phyloP scores from a whole-genome alignment of 768 basidiomycete species.

The Termitomyces sp. region DNA sequence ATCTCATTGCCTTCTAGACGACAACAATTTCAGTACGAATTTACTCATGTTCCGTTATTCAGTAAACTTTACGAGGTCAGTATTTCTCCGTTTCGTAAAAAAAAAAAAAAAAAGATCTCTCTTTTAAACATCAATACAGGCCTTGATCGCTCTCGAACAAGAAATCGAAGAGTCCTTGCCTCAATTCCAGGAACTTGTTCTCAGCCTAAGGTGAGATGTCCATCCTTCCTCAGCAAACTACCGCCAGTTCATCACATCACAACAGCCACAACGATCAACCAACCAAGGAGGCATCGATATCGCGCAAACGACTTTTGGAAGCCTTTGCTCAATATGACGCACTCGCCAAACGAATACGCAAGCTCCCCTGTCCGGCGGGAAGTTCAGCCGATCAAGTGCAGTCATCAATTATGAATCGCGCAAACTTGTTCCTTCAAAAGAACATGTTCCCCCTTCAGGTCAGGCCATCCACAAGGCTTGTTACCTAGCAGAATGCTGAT shows the following conservation, averaged over 20 bases:
- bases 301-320: constrained; percentile 80
- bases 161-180: constrained; percentile 90
- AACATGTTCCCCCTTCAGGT: constrained; percentile 89
- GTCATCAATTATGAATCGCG: constrained; percentile 70
- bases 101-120: too few species aligned
- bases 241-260: not conserved
- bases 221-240: not conserved
- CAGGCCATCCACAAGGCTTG: constrained; percentile 8
- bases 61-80: constrained; percentile 67
- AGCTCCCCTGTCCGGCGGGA: constrained; percentile 59
- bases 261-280: constrained; percentile 44
- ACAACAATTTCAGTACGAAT: constrained; percentile 75
- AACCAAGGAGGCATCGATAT: constrained; percentile 60
- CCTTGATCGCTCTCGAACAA: constrained; percentile 70
- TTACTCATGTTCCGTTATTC: constrained; percentile 53
- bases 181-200: constrained; percentile 82
- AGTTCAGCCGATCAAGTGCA: constrained; percentile 85
- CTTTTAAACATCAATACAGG: constrained; percentile 30
- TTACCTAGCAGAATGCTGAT: not conserved
- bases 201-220: constrained; percentile 54
- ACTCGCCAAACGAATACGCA: constrained; percentile 79
- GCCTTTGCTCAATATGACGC: constrained; percentile 88
- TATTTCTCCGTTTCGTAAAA: not conserved
- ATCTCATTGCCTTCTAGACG: constrained; percentile 42
- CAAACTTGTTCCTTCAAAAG: constrained; percentile 79